Conservation (phyloP, 2,329 filamentous ascomycete species). For the Paraphoma sp. region DNA sequence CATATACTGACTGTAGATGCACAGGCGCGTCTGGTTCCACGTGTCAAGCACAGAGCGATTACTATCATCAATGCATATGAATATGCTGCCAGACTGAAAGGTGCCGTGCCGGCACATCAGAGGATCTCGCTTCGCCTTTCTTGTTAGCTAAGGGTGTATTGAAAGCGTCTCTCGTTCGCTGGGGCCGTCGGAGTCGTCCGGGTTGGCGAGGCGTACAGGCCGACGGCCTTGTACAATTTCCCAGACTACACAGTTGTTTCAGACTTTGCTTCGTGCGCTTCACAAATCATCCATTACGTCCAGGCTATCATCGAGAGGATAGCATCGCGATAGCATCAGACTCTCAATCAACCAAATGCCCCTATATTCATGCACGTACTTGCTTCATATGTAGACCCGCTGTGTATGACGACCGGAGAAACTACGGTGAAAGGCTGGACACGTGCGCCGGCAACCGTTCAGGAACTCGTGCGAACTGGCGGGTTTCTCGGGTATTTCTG, state of each 20-base stretch:
- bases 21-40: conserved; percentile 29
- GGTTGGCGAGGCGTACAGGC: background rate
- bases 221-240: background rate
- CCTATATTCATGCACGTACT: too few relatives aligned
- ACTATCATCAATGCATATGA: conserved; percentile 35
- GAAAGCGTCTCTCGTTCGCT: conserved; percentile 4
- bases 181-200: background rate
- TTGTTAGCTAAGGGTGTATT: background rate
- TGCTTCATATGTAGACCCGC: too few relatives aligned
- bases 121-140: background rate
- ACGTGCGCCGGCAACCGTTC: background rate
- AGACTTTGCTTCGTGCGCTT: too few relatives aligned
- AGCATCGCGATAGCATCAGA: too few relatives aligned
- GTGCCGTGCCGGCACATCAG: background rate
- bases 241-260: too few relatives aligned
- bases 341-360: too few relatives aligned
- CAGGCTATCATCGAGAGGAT: too few relatives aligned
- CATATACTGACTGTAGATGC: background rate
- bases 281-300: too few relatives aligned
- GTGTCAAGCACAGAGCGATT: conserved; percentile 27
- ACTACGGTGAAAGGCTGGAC: background rate
- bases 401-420: background rate
- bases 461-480: background rate
- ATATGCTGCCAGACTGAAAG: background rate
- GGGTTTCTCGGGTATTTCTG: background rate